Evolutionary conservation across 2,329 filamentous ascomycete genomes (phyloP).

Genomic region (Sarocladium kiliense): DNA sequence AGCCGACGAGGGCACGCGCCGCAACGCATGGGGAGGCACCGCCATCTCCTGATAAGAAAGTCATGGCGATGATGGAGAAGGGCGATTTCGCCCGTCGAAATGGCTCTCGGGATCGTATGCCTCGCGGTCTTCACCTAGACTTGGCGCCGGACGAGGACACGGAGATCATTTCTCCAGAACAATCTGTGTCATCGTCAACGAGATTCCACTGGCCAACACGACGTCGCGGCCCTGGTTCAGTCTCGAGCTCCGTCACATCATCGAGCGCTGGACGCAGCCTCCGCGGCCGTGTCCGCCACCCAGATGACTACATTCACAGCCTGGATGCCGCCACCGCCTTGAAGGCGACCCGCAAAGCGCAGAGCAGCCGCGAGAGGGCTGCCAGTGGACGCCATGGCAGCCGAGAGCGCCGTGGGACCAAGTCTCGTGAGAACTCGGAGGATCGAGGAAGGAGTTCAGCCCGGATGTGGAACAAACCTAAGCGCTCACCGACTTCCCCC

Average conservation of each 20-base stretch:
- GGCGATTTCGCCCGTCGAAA: constrained; percentile 56
- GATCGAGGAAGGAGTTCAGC: constrained; percentile 63
- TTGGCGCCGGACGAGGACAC: constrained; percentile 41
- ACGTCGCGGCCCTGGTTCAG: constrained; percentile 45
- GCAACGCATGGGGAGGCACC: constrained; percentile 35
- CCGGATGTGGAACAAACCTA: constrained; percentile 66
- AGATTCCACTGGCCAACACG: constrained; percentile 52
- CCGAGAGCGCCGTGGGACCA: constrained; percentile 40
- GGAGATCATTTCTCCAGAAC: constrained; percentile 48
- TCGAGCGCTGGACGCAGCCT: constrained; percentile 47
- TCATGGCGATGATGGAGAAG: constrained; percentile 57
- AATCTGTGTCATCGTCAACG: constrained; percentile 47
- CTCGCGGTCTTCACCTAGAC: constrained; percentile 61
- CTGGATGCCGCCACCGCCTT: constrained; percentile 60
- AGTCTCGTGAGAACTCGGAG: constrained; percentile 58
- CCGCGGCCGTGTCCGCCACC: constrained; percentile 48
- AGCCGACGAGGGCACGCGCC: constrained; percentile 22
- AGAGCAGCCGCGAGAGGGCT: constrained; percentile 44
- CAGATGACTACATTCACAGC: constrained; percentile 83
- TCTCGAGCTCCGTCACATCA: constrained; percentile 52
- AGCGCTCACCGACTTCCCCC: constrained; percentile 86
- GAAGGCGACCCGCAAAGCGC: constrained; percentile 53
- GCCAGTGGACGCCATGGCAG: constrained; percentile 40
- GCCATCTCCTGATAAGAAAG: constrained; percentile 56
- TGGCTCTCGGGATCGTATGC: constrained; percentile 73